Conservation (phyloP, 768 basidiomycete species). For the Naematelia aurantialba region DNA sequence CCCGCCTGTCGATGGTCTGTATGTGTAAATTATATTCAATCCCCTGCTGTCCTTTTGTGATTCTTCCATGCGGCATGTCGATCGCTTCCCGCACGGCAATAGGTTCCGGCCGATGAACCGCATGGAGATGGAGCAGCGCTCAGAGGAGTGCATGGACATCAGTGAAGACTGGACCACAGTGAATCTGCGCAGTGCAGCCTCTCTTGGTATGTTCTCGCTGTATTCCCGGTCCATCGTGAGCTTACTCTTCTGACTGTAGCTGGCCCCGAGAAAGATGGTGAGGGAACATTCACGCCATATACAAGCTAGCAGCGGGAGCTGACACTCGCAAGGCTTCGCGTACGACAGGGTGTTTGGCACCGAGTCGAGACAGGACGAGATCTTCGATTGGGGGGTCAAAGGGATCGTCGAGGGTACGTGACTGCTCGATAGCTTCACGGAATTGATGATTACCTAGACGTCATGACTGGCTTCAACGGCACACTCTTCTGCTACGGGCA, state of each 20-base stretch:
- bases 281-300: neutral
- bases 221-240: slow-evolving; percentile 35
- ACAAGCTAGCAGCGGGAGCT: slow-evolving; percentile 3
- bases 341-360: slow-evolving; percentile 96
- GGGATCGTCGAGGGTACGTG: slow-evolving; percentile 83
- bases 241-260: slow-evolving; percentile 41
- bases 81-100: too few species aligned
- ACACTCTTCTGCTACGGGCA: slow-evolving; percentile 66
- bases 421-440: neutral
- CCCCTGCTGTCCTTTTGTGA: too few species aligned
- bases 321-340: slow-evolving; percentile 62
- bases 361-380: slow-evolving; percentile 81
- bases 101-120: slow-evolving; percentile 95
- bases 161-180: slow-evolving; percentile 86
- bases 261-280: slow-evolving; percentile 84
- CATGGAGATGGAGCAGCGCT: slow-evolving; percentile 75
- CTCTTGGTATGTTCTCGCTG: slow-evolving; percentile 43
- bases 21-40: too few species aligned
- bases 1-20: too few species aligned
- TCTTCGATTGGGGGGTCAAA: slow-evolving; percentile 98
- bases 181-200: slow-evolving; percentile 60
- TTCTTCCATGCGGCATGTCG: too few species aligned
- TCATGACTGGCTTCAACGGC: slow-evolving; percentile 97
- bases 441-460: slow-evolving; percentile 60
- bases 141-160: slow-evolving; percentile 77